Conservation (phyloP, 768 basidiomycete species). For the Boletus reticuloceps region DNA sequence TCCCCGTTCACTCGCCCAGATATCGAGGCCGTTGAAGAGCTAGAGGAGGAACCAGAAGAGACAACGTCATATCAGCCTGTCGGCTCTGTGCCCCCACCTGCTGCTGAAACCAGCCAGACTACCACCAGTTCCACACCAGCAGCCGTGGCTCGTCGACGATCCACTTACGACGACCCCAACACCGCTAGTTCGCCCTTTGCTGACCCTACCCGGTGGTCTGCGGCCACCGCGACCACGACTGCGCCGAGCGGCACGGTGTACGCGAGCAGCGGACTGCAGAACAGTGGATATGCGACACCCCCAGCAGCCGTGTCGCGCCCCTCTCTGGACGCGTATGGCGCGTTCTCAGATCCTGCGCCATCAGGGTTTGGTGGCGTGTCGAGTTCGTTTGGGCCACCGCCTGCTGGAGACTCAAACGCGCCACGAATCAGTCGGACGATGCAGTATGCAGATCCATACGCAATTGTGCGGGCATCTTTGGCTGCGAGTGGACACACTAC, state of each 20-base stretch:
- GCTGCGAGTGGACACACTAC: constrained; percentile 29
- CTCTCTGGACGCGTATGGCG: constrained; percentile 87
- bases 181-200: constrained; percentile 42
- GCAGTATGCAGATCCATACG: constrained; percentile 91
- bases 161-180: constrained; percentile 25
- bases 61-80: constrained; percentile 47
- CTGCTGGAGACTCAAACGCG: constrained; percentile 30
- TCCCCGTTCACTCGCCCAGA: constrained; percentile 71
- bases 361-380: constrained; percentile 58
- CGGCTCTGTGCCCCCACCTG: constrained; percentile 26
- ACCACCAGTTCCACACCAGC: constrained; percentile 11
- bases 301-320: constrained; percentile 46
- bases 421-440: constrained; percentile 81
- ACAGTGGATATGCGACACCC: constrained; percentile 28
- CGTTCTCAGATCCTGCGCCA: constrained; percentile 86
- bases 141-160: constrained; percentile 16
- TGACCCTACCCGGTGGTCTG: constrained; percentile 51
- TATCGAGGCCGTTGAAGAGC: constrained; percentile 47
- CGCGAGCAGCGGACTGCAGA: constrained; percentile 20
- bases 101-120: constrained; percentile 28
- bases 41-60: constrained; percentile 56
- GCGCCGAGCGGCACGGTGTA: constrained; percentile 25
- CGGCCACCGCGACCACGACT: constrained; percentile 24
- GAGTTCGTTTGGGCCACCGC: constrained; percentile 31
- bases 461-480: constrained; percentile 69